Evolutionary conservation across 371 early-diverging fungal genomes (phyloP).

Genomic region (Umbelopsis sp.): DNA sequence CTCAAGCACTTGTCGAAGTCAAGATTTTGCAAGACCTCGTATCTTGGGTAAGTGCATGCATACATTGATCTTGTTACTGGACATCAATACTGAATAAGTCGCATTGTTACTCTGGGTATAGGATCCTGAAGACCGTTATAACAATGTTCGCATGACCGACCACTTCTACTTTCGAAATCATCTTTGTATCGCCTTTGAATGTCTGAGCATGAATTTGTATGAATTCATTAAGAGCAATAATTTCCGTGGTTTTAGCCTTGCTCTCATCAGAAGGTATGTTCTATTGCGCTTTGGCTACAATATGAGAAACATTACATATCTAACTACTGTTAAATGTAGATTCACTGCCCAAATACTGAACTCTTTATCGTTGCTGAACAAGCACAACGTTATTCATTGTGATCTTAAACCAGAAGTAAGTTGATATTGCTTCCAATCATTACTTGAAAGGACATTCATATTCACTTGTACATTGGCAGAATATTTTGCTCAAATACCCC

Average conservation of each 20-base stretch:
- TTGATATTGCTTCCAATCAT: background rate
- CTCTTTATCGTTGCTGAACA: conserved; percentile 75
- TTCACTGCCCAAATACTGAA: conserved; percentile 89
- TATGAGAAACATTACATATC: no score
- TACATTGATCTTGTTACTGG: background rate
- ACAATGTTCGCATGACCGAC: conserved; percentile 87
- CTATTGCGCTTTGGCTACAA: background rate
- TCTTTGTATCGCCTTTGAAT: conserved; percentile 95
- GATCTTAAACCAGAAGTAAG: conserved; percentile 97
- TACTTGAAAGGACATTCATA: background rate
- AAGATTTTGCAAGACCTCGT: conserved; percentile 81
- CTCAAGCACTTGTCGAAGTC: conserved; percentile 91
- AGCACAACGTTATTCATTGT: conserved; percentile 92
- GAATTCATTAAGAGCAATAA: conserved; percentile 94
- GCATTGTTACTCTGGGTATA: conserved; percentile 27
- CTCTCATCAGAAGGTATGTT: conserved; percentile 71
- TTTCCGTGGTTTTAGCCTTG: conserved; percentile 89
- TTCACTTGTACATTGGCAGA: conserved; percentile 40
- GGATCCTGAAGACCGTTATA: conserved; percentile 84
- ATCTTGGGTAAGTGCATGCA: conserved; percentile 56
- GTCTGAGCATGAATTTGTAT: conserved; percentile 95
- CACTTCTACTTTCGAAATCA: conserved; percentile 93
- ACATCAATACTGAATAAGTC: background rate
- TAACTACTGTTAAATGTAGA: conserved; percentile 27
- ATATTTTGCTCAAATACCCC: conserved; percentile 76